Conservation (phyloP, 768 basidiomycete genomes). For the Erythrobasidium yunnanense region DNA sequence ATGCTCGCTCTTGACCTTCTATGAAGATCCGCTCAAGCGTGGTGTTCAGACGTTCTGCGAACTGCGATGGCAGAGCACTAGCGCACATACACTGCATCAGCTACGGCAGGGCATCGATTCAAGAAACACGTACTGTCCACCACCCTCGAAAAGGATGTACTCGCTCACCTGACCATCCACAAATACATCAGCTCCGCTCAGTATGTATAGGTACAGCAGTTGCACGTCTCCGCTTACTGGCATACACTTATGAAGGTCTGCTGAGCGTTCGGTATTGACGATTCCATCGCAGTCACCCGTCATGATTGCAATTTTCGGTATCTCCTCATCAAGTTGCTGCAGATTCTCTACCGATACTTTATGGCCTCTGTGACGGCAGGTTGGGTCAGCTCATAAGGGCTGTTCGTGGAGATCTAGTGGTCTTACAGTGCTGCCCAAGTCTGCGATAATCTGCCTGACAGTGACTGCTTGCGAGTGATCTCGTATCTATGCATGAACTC, state of each 20-base stretch:
- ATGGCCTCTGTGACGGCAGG: constrained; percentile 1
- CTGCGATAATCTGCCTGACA: constrained; percentile 28
- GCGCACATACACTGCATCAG: neutral
- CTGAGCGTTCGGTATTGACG: constrained; percentile 25
- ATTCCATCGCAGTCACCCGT: constrained; percentile 33
- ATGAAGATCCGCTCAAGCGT: neutral
- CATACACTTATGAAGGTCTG: constrained; percentile 21
- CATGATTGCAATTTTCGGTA: constrained; percentile 28
- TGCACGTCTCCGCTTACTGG: constrained; percentile 29
- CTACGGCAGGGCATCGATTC: neutral
- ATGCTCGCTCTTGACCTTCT: no score
- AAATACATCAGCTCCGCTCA: neutral
- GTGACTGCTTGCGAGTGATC: constrained; percentile 20
- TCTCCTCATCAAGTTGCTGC: neutral
- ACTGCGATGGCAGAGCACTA: constrained; percentile 20
- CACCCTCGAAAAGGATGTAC: constrained; percentile 12
- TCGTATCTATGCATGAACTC: constrained; percentile 30
- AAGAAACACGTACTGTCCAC: constrained; percentile 20
- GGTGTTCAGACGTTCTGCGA: neutral
- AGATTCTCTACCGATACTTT: constrained; percentile 13
- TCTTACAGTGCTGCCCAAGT: constrained; percentile 18
- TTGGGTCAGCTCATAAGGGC: neutral
- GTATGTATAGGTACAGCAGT: no score
- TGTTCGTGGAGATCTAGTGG: neutral
- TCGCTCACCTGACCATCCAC: constrained; percentile 8